phyloP scores from a whole-genome alignment of 2,329 filamentous ascomycete genomes.

The Alternaria solani region DNA sequence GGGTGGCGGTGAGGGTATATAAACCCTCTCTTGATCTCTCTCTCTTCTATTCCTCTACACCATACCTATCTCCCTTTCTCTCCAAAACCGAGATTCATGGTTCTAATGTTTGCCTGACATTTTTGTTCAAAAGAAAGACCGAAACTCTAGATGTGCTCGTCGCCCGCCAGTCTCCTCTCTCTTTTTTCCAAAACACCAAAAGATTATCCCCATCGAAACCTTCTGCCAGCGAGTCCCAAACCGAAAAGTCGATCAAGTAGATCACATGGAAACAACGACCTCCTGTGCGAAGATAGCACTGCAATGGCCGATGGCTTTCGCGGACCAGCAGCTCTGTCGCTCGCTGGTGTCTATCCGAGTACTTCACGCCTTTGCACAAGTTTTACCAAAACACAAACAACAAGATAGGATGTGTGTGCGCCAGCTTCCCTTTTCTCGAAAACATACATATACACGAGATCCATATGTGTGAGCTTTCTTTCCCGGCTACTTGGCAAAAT shows the following conservation, averaged over 20 bases:
- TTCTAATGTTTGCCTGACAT: too few relatives aligned
- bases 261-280: not conserved
- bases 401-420: not conserved
- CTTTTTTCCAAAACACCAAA: not conserved
- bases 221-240: not conserved
- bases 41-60: not conserved
- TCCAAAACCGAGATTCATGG: not conserved
- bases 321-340: not conserved
- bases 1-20: not conserved
- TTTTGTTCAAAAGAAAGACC: too few relatives aligned
- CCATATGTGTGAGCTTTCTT: not conserved
- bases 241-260: not conserved
- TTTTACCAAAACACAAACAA: not conserved
- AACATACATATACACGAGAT: not conserved
- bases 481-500: not conserved
- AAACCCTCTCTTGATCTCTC: not conserved
- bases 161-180: not conserved
- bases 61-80: not conserved
- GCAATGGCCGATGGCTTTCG: not conserved
- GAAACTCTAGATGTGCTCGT: not conserved
- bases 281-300: not conserved
- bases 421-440: not conserved
- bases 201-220: not conserved
- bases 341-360: not conserved
- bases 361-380: not conserved